Evolutionary conservation across 2,329 filamentous ascomycete species (phyloP).

Genomic region (Fusarium ambrosium): DNA sequence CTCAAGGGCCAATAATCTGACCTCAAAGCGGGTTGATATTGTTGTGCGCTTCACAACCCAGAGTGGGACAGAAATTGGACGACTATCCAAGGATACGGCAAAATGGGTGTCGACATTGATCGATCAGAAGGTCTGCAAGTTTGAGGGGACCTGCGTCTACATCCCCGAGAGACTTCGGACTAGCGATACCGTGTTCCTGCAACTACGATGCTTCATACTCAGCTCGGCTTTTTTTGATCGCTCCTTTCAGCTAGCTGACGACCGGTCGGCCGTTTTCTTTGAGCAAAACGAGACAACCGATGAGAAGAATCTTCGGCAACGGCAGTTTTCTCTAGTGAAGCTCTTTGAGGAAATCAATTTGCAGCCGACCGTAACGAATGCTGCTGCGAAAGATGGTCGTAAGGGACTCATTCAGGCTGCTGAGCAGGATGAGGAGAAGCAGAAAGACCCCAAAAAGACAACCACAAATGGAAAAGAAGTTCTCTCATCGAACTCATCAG

Average conservation of each 20-base stretch:
- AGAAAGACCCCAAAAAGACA: slow-evolving; percentile 63
- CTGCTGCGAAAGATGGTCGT: slow-evolving; percentile 83
- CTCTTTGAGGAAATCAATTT: slow-evolving; percentile 92
- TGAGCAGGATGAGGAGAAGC: slow-evolving; percentile 85
- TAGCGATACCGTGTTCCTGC: slow-evolving; percentile 94
- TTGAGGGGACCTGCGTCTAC: slow-evolving; percentile 90
- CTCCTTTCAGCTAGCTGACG: slow-evolving; percentile 72
- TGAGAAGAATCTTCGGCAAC: slow-evolving; percentile 84
- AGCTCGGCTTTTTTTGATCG: slow-evolving; percentile 78
- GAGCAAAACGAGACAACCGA: slow-evolving; percentile 88
- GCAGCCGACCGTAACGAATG: slow-evolving; percentile 80
- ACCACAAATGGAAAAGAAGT: slow-evolving; percentile 48
- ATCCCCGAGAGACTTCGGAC: slow-evolving; percentile 87
- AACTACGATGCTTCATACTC: slow-evolving; percentile 83
- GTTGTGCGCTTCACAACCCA: slow-evolving; percentile 91
- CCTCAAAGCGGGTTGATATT: slow-evolving; percentile 81
- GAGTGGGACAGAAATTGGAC: slow-evolving; percentile 84
- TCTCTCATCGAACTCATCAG: slow-evolving; percentile 70
- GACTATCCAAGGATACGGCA: slow-evolving; percentile 87
- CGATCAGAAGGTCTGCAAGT: slow-evolving; percentile 89
- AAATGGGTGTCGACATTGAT: slow-evolving; percentile 93
- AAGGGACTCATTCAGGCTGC: slow-evolving; percentile 88
- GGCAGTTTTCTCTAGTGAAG: slow-evolving; percentile 89
- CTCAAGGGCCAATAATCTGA: slow-evolving; percentile 59
- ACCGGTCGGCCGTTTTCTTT: slow-evolving; percentile 80